phyloP scores from a whole-genome alignment of 129 eudicot genomes.

The Oenanthe sinensis region DNA sequence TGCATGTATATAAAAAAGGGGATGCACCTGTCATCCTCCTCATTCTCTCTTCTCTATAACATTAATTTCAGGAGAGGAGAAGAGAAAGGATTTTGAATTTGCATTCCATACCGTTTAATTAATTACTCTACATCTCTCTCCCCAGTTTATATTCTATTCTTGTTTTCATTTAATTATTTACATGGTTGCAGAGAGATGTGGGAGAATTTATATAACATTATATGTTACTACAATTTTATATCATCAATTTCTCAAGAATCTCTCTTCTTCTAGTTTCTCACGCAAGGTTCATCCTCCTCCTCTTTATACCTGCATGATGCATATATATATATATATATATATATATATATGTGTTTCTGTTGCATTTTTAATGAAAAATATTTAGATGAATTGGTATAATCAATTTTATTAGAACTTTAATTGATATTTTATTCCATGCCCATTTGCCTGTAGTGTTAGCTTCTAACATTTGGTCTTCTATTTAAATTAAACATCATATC shows the following conservation, averaged over 20 bases:
- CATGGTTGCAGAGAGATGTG: constrained; percentile 1
- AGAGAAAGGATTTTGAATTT: constrained; percentile 1
- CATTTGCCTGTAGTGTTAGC: not conserved
- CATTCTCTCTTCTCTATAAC: not conserved
- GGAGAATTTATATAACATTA: not conserved
- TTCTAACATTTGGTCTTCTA: not conserved
- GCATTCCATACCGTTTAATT: not conserved
- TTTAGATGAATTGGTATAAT: no score
- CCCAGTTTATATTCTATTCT: not conserved
- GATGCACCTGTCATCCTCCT: constrained; percentile 3
- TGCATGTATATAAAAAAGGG: not conserved
- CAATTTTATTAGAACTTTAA: no score
- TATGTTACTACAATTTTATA: not conserved
- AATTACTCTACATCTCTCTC: not conserved
- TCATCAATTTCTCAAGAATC: not conserved
- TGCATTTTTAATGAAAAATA: not conserved
- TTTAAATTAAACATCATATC: not conserved
- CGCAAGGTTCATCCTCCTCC: not conserved
- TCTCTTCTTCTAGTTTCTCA: not conserved
- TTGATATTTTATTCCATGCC: not conserved
- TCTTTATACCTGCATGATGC: not conserved
- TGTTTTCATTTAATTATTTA: not conserved
- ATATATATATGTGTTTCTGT: not conserved
- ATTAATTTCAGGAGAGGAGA: not conserved
- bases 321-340: no score